Percentiles rank a stretch among this genome's conserved stretches.
These are phyloP conservation scores for Ottelia alismoides DNA, from an alignment of 106 monocot genomes.

Conservation along the genomic window DNA sequence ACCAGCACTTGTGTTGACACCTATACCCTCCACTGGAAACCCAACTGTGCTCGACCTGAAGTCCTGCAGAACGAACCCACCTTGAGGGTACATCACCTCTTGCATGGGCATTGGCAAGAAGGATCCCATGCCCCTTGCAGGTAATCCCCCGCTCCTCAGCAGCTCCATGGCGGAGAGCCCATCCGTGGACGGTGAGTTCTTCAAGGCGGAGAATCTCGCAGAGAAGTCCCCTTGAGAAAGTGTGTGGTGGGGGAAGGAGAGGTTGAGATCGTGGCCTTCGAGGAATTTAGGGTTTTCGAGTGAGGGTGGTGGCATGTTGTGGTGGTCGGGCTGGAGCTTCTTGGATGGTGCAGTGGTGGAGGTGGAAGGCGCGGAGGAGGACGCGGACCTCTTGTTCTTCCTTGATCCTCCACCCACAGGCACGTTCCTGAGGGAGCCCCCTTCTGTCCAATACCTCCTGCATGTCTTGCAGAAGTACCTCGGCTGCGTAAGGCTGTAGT, in stretches of 20 bases:
- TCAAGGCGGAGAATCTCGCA: background rate
- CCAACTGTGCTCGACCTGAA: slow-evolving; percentile 26
- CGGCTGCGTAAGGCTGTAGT: slow-evolving; percentile 72
- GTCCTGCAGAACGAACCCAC: slow-evolving; percentile 45
- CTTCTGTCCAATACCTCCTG: slow-evolving; percentile 77
- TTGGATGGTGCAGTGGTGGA: background rate
- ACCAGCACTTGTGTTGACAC: too few species aligned
- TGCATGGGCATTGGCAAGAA: slow-evolving; percentile 31
- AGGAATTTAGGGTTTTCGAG: slow-evolving; percentile 10
- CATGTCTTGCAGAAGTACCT: slow-evolving; percentile 81
- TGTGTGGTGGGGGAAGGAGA: slow-evolving; percentile 3
- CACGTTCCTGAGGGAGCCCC: slow-evolving; percentile 80
- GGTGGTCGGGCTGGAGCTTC: background rate
- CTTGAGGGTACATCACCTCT: slow-evolving; percentile 19
- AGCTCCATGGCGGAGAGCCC: slow-evolving; percentile 55
- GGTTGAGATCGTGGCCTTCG: slow-evolving; percentile 11
- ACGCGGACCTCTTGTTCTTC: slow-evolving; percentile 22
- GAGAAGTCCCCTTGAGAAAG: background rate
- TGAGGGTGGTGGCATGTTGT: background rate
- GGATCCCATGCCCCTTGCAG: slow-evolving; percentile 16
- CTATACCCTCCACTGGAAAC: too few species aligned
- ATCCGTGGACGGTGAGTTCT: too few species aligned
- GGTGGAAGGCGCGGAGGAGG: background rate
- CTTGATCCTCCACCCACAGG: slow-evolving; percentile 25
- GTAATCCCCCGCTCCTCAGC: slow-evolving; percentile 31